Evolutionary conservation across 1,139 yeast species (phyloP), one percentile per base, ranked within the genome.

Genomic region (Taphrina communis): DNA sequence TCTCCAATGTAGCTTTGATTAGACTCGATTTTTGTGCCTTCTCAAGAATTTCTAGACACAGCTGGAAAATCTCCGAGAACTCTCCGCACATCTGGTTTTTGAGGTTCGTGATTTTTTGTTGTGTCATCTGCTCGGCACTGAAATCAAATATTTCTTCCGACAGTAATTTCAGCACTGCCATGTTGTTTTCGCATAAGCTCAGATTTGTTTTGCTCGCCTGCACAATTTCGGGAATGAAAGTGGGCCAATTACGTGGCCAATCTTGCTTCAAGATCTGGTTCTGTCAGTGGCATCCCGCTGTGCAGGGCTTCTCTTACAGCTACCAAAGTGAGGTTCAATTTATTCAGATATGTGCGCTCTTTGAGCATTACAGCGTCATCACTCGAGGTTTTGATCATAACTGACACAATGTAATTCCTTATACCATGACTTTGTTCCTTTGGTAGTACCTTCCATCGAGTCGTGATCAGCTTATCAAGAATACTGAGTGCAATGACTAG

Each of bases 231-330:
- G 98, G 97, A 68, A 94, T 89, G 76, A 95, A 94, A 75, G 89
- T 90, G 31, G 98, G 98, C 99, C 99, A 94, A 77, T 92, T 90
- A 74, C 88, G 92, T 52, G 99, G 99, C 99, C 99, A 94, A 77
- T 94, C 99, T 79, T 95, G 98, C 77, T 94, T 94, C 76, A 94
- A 85, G 66, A 94, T 88, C 76, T 94, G 96, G 6, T 5, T 21
- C 36, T 35, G 44, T 36, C 12, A 25, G 31, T 41, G 42, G 7
- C 21, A 11, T 38, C 2, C 42, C 31, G 12, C 42, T 7, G 8
- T 14, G 8, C 19, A n/a, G 31, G 11, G 1, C 31, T 21, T 8
- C 21, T 66, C 74, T 70, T 72, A 72, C 67, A 19, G 67, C 67
- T 51, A 94, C 99, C 76, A 94, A 82, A 7, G 98, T 94, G 77